Conservation (phyloP, 768 basidiomycete species). For the Lentinus tigrinus region DNA sequence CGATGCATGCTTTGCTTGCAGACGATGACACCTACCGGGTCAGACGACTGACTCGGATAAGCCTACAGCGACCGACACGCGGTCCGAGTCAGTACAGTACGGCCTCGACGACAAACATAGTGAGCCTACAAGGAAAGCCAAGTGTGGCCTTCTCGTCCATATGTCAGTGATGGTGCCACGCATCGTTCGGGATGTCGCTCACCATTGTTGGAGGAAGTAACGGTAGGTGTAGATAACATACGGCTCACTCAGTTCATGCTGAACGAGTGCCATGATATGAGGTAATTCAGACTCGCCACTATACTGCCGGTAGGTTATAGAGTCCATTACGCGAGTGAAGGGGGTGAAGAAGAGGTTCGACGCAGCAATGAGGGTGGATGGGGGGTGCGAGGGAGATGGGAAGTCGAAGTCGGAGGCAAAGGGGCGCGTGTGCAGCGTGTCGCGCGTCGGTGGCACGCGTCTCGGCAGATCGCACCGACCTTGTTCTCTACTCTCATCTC, state of each 20-base stretch:
- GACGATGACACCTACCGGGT: constrained; percentile 88
- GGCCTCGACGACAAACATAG: constrained; percentile 4
- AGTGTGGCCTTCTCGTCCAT: constrained; percentile 73
- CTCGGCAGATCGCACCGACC: constrained; percentile 6
- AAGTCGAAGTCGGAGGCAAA: constrained; percentile 3
- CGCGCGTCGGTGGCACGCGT: constrained; percentile 17
- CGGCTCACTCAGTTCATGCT: constrained; percentile 92
- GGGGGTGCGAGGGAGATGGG: constrained; percentile 1
- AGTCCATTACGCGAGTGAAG: constrained; percentile 8
- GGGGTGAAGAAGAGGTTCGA: not conserved
- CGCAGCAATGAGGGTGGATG: not conserved
- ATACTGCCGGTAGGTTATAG: constrained; percentile 70
- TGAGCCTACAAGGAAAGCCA: constrained; percentile 69
- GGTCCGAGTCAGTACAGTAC: constrained; percentile 29
- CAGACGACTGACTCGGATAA: constrained; percentile 49
- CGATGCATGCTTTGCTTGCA: constrained; percentile 95
- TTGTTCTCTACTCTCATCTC: constrained; percentile 2
- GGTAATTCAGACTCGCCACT: constrained; percentile 75
- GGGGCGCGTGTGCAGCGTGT: not conserved
- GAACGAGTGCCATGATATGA: constrained; percentile 83
- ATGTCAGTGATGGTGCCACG: not conserved
- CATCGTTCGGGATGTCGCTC: constrained; percentile 28
- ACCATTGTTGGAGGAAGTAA: constrained; percentile 97
- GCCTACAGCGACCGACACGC: constrained; percentile 41
- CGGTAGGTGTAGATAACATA: constrained; percentile 96